Conservation (phyloP, 768 basidiomycete species). For the Cytidiella melzeri region DNA sequence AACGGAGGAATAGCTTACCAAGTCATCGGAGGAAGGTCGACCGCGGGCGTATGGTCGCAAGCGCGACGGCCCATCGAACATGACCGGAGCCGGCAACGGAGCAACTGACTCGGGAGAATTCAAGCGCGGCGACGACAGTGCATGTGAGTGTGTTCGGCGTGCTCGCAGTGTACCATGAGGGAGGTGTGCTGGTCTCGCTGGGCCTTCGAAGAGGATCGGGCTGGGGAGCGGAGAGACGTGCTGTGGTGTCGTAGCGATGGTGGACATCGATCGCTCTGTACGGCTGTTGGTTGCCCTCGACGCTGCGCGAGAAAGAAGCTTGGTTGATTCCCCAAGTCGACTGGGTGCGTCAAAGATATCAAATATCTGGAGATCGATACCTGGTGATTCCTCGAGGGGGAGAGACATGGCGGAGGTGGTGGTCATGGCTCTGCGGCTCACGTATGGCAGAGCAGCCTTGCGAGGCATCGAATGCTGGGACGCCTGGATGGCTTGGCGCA, state of each 20-base stretch:
- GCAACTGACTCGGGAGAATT: slow-evolving; percentile 13
- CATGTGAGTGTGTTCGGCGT: slow-evolving; percentile 7
- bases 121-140: slow-evolving; percentile 5
- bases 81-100: slow-evolving; percentile 28
- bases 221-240: slow-evolving; percentile 30
- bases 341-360: slow-evolving; percentile 49
- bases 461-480: slow-evolving; percentile 5
- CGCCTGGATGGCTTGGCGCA: slow-evolving; percentile 8
- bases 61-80: slow-evolving; percentile 45
- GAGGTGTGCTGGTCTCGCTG: slow-evolving; percentile 30
- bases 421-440: slow-evolving; percentile 5
- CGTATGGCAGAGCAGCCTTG: background rate
- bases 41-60: slow-evolving; percentile 16
- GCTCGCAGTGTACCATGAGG: slow-evolving; percentile 15
- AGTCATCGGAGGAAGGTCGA: background rate
- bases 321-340: slow-evolving; percentile 31
- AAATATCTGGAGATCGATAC: slow-evolving; percentile 28
- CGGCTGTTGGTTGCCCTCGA: slow-evolving; percentile 11
- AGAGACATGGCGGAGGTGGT: slow-evolving; percentile 10
- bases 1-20: slow-evolving; percentile 1
- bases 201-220: slow-evolving; percentile 44
- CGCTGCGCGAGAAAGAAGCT: slow-evolving; percentile 16
- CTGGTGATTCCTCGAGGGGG: slow-evolving; percentile 14
- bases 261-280: slow-evolving; percentile 9
- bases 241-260: slow-evolving; percentile 1